These are phyloP conservation scores for Fusarium citri DNA, from an alignment of 2,329 filamentous ascomycete species.

Conservation along the genomic window DNA sequence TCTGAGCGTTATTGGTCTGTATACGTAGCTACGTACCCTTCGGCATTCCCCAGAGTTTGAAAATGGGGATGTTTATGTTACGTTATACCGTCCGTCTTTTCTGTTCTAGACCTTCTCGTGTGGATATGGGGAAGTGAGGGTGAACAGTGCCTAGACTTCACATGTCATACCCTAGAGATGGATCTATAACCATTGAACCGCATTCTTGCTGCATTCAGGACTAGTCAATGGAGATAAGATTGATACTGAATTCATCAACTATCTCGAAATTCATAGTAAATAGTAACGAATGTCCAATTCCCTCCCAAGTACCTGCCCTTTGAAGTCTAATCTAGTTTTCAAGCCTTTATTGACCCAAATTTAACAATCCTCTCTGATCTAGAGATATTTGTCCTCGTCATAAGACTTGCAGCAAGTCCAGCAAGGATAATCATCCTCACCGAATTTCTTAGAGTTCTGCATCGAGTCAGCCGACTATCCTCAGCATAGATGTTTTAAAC, in stretches of 20 bases:
- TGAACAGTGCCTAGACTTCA: too few relatives aligned
- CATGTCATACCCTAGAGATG: too few relatives aligned
- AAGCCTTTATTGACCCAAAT: rapidly evolving
- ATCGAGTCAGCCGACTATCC: neutral
- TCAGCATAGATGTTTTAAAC: rapidly evolving
- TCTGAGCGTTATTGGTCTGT: neutral
- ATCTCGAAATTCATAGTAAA: too few relatives aligned
- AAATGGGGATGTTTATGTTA: neutral
- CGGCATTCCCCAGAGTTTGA: rapidly evolving
- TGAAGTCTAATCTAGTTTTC: too few relatives aligned
- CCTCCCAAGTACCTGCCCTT: neutral
- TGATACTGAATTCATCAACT: too few relatives aligned
- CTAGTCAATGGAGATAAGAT: too few relatives aligned
- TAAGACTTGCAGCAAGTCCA: slow-evolving; percentile 29
- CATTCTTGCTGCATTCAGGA: too few relatives aligned
- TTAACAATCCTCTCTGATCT: rapidly evolving
- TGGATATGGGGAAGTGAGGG: too few relatives aligned
- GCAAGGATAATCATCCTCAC: neutral
- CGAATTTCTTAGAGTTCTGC: slow-evolving; percentile 12
- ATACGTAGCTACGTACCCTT: neutral
- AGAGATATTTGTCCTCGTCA: neutral
- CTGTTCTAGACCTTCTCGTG: too few relatives aligned
- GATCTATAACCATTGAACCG: too few relatives aligned
- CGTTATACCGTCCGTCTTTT: neutral
- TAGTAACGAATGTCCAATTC: neutral